These are phyloP conservation scores for Zygoascus sp. DNA, from an alignment of 1,139 yeast genomes.

Conservation along the genomic window DNA sequence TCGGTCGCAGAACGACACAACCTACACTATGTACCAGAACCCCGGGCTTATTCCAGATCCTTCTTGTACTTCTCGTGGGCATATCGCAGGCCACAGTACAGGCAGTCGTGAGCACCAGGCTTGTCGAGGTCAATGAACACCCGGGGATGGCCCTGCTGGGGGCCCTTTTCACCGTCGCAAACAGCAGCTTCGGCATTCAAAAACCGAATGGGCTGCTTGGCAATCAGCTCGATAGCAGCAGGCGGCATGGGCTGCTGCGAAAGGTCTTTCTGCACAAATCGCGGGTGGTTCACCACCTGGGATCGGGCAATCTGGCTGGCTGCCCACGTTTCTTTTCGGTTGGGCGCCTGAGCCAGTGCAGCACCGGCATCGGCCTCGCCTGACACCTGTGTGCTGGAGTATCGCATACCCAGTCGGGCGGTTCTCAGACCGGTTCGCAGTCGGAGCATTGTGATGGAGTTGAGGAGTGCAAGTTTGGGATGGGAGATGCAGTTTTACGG, in stretches of 20 bases:
- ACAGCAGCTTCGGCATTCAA: slow-evolving; percentile 65
- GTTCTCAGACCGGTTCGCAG: slow-evolving; percentile 1
- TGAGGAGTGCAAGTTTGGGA: not conserved
- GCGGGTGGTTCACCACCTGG: slow-evolving; percentile 57
- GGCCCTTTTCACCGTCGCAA: slow-evolving; percentile 78
- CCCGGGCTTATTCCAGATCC: slow-evolving; percentile 11
- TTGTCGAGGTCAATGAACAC: slow-evolving; percentile 76
- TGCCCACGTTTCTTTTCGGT: slow-evolving; percentile 68
- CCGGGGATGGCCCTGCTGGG: slow-evolving; percentile 80
- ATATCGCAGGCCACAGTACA: slow-evolving; percentile 49
- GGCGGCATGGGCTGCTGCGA: slow-evolving; percentile 68
- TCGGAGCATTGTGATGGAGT: slow-evolving; percentile 1
- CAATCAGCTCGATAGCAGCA: slow-evolving; percentile 81
- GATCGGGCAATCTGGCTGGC: slow-evolving; percentile 59
- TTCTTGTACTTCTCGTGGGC: slow-evolving; percentile 13
- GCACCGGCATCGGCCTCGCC: slow-evolving; percentile 6
- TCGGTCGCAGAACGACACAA: not conserved
- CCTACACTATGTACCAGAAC: not conserved
- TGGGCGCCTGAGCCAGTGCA: slow-evolving; percentile 60
- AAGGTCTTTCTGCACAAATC: slow-evolving; percentile 71
- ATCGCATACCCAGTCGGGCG: slow-evolving; percentile 1
- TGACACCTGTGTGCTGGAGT: slow-evolving; percentile 15
- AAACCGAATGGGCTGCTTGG: slow-evolving; percentile 66
- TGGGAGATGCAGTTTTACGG: too few relatives aligned
- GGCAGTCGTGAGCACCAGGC: slow-evolving; percentile 67